Evolutionary conservation across 2,329 filamentous ascomycete species (phyloP).

Genomic region (Cladophialophora chaetospira): DNA sequence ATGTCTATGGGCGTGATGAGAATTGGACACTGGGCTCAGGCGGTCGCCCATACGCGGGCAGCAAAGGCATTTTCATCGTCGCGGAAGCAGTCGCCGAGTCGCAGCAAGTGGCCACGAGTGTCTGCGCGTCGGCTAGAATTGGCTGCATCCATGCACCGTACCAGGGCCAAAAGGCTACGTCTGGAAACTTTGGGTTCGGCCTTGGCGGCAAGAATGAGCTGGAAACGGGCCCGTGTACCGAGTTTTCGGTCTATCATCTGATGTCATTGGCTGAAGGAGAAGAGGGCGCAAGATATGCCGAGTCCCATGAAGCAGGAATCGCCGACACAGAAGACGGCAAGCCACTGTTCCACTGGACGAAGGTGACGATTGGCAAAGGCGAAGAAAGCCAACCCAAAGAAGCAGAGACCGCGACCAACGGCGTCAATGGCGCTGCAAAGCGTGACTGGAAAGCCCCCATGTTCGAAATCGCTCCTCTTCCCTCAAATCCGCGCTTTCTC

Average conservation of each 20-base stretch:
- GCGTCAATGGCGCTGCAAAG: not conserved
- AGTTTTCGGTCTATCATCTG: slow-evolving; percentile 54
- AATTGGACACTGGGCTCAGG: slow-evolving; percentile 31
- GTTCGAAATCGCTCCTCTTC: not conserved
- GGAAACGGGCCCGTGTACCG: slow-evolving; percentile 44
- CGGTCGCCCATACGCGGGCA: not conserved
- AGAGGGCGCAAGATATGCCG: not conserved
- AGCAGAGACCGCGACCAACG: not conserved
- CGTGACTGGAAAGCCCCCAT: not conserved
- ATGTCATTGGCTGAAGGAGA: slow-evolving; percentile 44
- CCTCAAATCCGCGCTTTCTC: slow-evolving; percentile 26
- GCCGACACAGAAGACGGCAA: slow-evolving; percentile 6
- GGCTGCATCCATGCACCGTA: slow-evolving; percentile 52
- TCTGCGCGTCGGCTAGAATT: slow-evolving; percentile 47
- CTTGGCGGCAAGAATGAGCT: slow-evolving; percentile 39
- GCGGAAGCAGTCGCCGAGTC: slow-evolving; percentile 51
- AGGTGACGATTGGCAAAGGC: not conserved
- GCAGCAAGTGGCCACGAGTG: slow-evolving; percentile 48
- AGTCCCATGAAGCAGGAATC: not conserved
- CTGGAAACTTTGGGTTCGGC: slow-evolving; percentile 51
- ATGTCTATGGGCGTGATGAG: slow-evolving; percentile 49
- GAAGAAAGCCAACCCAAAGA: not conserved
- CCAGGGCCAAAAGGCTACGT: slow-evolving; percentile 53
- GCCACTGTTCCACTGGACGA: slow-evolving; percentile 5
- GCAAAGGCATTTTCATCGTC: slow-evolving; percentile 50